Evolutionary conservation across 345 rosid species (phyloP).

Genomic region (Brassica nigra): DNA sequence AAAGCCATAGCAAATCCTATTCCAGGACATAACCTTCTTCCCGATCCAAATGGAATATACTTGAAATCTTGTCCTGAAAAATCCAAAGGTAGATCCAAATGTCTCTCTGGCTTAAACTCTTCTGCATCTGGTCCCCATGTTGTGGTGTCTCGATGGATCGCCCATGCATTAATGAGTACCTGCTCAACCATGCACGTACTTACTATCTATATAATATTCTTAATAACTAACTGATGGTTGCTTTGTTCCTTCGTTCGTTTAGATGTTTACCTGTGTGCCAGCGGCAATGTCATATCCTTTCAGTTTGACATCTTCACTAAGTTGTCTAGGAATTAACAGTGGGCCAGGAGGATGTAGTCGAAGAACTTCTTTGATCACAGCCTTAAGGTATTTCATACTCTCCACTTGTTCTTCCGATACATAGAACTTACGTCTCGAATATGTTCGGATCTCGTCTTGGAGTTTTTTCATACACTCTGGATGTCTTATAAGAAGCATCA

Average conservation of each 20-base stretch:
- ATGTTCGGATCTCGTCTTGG: background rate
- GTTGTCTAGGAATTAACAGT: background rate
- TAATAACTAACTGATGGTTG: background rate
- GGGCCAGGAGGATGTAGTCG: background rate
- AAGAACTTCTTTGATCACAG: background rate
- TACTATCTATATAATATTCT: background rate
- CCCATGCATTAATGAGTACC: constrained; percentile 42
- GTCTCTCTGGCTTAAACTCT: constrained; percentile 36
- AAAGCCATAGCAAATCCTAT: background rate
- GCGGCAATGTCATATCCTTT: constrained; percentile 1
- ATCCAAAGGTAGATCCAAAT: constrained; percentile 12
- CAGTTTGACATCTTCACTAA: background rate
- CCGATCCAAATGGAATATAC: constrained; percentile 23
- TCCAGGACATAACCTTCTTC: constrained; percentile 26
- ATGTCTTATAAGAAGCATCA: background rate
- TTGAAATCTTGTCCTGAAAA: constrained; percentile 22
- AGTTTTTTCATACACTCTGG: background rate
- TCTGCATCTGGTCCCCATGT: constrained; percentile 39
- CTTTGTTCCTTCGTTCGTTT: background rate
- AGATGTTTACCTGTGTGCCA: constrained; percentile 2
- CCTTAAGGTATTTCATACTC: background rate
- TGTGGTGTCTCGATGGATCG: constrained; percentile 31
- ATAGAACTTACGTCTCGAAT: background rate
- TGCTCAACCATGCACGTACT: background rate
- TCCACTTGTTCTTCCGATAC: background rate